A percentile compares a stretch with the other conserved stretches of the same genome.
phyloP scores from a whole-genome alignment of 495 filamentous ascomycete species.

The Tetracladium marchalianum region DNA sequence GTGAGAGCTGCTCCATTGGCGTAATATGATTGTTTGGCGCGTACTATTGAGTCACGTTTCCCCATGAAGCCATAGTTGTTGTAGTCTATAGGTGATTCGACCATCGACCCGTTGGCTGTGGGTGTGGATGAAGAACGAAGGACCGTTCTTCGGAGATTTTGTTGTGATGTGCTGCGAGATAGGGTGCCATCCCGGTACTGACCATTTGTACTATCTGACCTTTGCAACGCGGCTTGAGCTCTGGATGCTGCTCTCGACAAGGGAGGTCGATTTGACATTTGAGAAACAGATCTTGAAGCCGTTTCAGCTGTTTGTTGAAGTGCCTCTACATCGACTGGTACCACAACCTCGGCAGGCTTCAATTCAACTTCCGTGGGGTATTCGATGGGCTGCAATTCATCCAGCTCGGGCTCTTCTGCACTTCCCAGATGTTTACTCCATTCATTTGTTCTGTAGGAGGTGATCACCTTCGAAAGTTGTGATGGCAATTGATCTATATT shows the following conservation, averaged over 20 bases:
- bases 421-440: conserved; percentile 85
- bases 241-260: conserved; percentile 17
- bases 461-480: conserved; percentile 58
- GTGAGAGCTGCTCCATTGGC: conserved; percentile 4
- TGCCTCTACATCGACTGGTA: conserved; percentile 52
- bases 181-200: neutral
- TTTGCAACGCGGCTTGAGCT: conserved; percentile 1
- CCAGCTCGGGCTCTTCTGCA: conserved; percentile 68
- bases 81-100: conserved; percentile 33
- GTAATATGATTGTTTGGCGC: conserved; percentile 32
- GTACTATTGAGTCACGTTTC: conserved; percentile 49
- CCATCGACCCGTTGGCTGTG: conserved; percentile 27
- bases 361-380: conserved; percentile 19
- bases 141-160: conserved; percentile 14
- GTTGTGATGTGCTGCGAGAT: conserved; percentile 8
- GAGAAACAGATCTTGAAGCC: conserved; percentile 19
- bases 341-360: conserved; percentile 39
- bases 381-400: conserved; percentile 42
- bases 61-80: conserved; percentile 46
- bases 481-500: conserved; percentile 40
- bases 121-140: conserved; percentile 36
- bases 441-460: conserved; percentile 86
- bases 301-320: conserved; percentile 59
- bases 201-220: neutral
- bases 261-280: conserved; percentile 3